Percentiles rank a stretch among this genome's conserved stretches.
Evolutionary conservation across 352 stramenopile genomes (phyloP).

Genomic region (Globisporangium spinosum): DNA sequence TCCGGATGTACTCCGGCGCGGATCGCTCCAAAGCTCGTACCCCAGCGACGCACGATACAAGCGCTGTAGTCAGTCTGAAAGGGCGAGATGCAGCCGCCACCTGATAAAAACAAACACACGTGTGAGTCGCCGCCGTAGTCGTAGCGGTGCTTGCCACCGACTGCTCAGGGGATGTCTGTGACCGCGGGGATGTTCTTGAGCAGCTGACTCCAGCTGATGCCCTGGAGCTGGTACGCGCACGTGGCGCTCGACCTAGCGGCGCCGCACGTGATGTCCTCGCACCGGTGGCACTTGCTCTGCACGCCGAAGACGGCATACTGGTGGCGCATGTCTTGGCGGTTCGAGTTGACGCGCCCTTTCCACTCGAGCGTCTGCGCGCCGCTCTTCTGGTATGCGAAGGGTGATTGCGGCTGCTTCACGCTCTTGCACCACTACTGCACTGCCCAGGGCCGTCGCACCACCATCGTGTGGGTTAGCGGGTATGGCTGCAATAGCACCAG

Average conservation of each 20-base stretch:
- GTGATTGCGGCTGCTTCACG: slow-evolving; percentile 85
- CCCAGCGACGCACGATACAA: slow-evolving; percentile 93
- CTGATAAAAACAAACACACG: slow-evolving; percentile 90
- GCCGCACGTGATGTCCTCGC: slow-evolving; percentile 85
- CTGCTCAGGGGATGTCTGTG: slow-evolving; percentile 91
- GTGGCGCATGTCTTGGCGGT: slow-evolving; percentile 92
- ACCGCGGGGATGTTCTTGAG: slow-evolving; percentile 91
- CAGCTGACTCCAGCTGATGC: slow-evolving; percentile 60
- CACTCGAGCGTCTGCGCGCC: slow-evolving; percentile 69
- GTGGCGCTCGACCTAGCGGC: slow-evolving; percentile 19
- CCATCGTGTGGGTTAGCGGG: slow-evolving; percentile 30
- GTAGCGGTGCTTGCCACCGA: slow-evolving; percentile 88
- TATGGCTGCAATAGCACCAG: neutral
- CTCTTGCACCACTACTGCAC: slow-evolving; percentile 85
- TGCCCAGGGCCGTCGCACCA: slow-evolving; percentile 84
- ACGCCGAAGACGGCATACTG: slow-evolving; percentile 85
- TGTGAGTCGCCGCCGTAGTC: slow-evolving; percentile 87
- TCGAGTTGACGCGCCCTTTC: slow-evolving; percentile 86
- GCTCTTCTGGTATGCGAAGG: slow-evolving; percentile 92
- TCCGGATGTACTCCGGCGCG: slow-evolving; percentile 29
- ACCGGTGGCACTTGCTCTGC: slow-evolving; percentile 93
- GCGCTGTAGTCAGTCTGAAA: slow-evolving; percentile 83
- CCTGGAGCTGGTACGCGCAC: slow-evolving; percentile 93
- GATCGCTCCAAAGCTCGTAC: slow-evolving; percentile 42
- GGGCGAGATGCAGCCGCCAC: slow-evolving; percentile 72